Evolutionary conservation across 257 asterid species (phyloP).

Genomic region (Solanum ossicruentum): DNA sequence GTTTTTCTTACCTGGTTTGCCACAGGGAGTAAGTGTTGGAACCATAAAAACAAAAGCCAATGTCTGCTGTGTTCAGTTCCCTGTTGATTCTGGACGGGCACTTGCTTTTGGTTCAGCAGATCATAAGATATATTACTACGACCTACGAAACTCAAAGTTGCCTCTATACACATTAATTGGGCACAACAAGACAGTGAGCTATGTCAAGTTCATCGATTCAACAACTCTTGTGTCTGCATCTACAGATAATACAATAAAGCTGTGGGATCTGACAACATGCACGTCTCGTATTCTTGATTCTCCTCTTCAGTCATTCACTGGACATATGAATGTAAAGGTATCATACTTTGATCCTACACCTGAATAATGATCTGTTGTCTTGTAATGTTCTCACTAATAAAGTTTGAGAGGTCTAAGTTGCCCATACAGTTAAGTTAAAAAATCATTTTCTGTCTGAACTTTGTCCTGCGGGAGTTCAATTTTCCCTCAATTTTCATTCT

Average conservation of each 20-base stretch:
- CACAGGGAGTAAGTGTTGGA: constrained; percentile 84
- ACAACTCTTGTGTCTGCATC: constrained; percentile 95
- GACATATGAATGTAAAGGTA: constrained; percentile 94
- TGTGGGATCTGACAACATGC: constrained; percentile 88
- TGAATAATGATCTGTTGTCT: background rate
- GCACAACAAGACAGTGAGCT: constrained; percentile 92
- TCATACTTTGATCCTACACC: background rate
- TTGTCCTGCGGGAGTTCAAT: background rate
- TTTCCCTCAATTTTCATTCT: background rate
- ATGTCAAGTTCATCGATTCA: constrained; percentile 84
- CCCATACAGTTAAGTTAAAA: background rate
- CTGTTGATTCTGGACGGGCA: constrained; percentile 59
- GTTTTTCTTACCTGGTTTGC: constrained; percentile 51
- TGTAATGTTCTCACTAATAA: background rate
- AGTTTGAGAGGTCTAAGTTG: background rate
- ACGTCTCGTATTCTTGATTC: constrained; percentile 63
- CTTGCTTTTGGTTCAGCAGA: constrained; percentile 99
- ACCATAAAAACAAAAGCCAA: constrained; percentile 92
- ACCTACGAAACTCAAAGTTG: constrained; percentile 75
- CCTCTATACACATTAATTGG: constrained; percentile 85
- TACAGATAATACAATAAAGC: constrained; percentile 88
- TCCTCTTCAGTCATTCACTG: constrained; percentile 87
- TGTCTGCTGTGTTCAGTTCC: constrained; percentile 97
- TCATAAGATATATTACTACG: constrained; percentile 84
- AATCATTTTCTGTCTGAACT: background rate